Evolutionary conservation across 2,329 filamentous ascomycete species (phyloP).

Genomic region (Diaporthe batatas): DNA sequence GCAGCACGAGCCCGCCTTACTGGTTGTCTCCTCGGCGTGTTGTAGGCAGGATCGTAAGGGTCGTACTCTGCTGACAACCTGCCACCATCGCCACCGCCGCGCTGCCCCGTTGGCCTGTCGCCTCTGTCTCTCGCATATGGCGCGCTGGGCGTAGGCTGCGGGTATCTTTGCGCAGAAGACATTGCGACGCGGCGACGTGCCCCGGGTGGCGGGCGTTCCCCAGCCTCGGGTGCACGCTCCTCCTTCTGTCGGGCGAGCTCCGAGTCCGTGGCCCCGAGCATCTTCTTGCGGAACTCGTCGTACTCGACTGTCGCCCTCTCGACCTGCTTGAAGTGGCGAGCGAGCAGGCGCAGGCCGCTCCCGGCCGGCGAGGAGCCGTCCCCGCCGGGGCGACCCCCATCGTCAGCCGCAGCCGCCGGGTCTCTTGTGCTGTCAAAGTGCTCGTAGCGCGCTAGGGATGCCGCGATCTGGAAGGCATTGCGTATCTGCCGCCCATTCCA

Average conservation of each 20-base stretch:
- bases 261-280: not conserved
- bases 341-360: constrained; percentile 38
- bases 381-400: not conserved
- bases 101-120: no score
- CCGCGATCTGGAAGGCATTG: constrained; percentile 52
- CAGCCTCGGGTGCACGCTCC: no score
- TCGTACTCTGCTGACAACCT: no score
- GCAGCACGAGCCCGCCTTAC: no score
- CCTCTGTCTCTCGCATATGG: no score
- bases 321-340: constrained; percentile 20
- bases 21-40: no score
- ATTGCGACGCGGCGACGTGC: no score
- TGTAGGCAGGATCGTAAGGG: no score
- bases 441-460: constrained; percentile 21
- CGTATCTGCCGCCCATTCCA: constrained; percentile 54
- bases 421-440: not conserved
- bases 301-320: constrained; percentile 19
- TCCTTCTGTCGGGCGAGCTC: not conserved
- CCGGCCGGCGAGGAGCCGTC: not conserved
- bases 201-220: no score
- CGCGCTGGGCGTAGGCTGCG: no score
- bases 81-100: no score
- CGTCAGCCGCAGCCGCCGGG: not conserved
- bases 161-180: no score
- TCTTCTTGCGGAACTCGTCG: constrained; percentile 14